Evolutionary conservation across 768 basidiomycete species (phyloP).

Genomic region (Butyriboletus loyo): DNA sequence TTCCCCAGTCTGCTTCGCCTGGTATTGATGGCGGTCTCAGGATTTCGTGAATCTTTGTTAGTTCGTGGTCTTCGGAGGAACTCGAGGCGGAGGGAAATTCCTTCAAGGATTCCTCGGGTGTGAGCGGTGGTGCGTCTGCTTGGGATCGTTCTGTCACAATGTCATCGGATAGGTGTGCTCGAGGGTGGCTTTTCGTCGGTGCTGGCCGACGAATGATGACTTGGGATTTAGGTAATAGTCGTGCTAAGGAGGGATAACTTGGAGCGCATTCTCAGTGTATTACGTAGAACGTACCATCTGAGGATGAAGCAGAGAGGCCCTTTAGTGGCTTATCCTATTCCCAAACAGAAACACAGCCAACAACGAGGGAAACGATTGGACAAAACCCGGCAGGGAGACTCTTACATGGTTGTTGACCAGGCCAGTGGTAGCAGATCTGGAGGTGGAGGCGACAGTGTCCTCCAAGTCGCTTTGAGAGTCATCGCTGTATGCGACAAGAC

Average conservation of each 20-base stretch:
- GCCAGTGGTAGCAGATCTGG: conserved; percentile 11
- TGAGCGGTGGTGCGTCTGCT: not conserved
- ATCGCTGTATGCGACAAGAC: conserved; percentile 61
- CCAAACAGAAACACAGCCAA: conserved; percentile 57
- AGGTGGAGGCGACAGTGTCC: conserved; percentile 35
- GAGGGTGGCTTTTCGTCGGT: conserved; percentile 46
- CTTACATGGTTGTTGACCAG: conserved; percentile 54
- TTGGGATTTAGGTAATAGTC: conserved; percentile 49
- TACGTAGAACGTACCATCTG: conserved; percentile 28
- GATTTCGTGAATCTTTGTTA: conserved; percentile 50
- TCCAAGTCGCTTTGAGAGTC: conserved; percentile 62
- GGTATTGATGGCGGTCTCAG: conserved; percentile 63
- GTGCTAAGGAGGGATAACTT: conserved; percentile 28
- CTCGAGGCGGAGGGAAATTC: conserved; percentile 12
- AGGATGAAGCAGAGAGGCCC: conserved; percentile 17
- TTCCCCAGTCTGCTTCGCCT: conserved; percentile 72
- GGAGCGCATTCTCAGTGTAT: not conserved
- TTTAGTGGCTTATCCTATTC: conserved; percentile 61
- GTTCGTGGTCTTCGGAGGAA: conserved; percentile 41
- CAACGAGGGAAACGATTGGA: conserved; percentile 60
- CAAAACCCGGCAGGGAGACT: conserved; percentile 41
- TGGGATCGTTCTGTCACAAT: conserved; percentile 23
- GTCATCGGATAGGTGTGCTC: conserved; percentile 51
- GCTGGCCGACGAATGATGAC: conserved; percentile 55
- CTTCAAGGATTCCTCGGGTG: conserved; percentile 18